Percentiles rank a stretch among this genome's conserved stretches.
phyloP scores from a whole-genome alignment of 768 basidiomycete species.

The Pholiota conissans region DNA sequence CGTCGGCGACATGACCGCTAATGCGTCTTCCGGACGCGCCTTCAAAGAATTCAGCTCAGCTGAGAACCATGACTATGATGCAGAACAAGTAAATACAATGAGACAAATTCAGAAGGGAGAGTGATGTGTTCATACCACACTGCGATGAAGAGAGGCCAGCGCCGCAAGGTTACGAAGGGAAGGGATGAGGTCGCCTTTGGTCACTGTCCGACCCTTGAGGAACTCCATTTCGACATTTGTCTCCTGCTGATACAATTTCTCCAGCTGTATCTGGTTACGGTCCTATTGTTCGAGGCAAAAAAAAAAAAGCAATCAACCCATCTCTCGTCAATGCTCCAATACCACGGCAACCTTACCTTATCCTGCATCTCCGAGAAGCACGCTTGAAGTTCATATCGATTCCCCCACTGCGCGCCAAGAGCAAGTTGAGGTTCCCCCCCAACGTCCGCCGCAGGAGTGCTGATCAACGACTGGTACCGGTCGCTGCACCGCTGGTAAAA shows the following conservation, averaged over 20 bases:
- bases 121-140: slow-evolving; percentile 60
- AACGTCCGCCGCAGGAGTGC: slow-evolving; percentile 30
- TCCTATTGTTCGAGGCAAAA: neutral
- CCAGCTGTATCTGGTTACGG: slow-evolving; percentile 37
- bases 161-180: slow-evolving; percentile 73
- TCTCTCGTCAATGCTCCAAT: neutral
- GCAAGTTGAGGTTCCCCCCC: slow-evolving; percentile 48
- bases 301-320: slow-evolving; percentile 32
- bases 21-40: slow-evolving; percentile 52
- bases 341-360: slow-evolving; percentile 42
- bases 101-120: neutral
- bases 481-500: slow-evolving; percentile 95
- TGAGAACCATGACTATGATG: slow-evolving; percentile 79
- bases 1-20: slow-evolving; percentile 51
- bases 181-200: slow-evolving; percentile 64
- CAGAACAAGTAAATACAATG: neutral
- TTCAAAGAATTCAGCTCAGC: slow-evolving; percentile 69
- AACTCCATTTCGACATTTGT: slow-evolving; percentile 74
- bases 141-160: slow-evolving; percentile 80
- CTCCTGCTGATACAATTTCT: slow-evolving; percentile 72
- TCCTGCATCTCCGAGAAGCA: slow-evolving; percentile 68
- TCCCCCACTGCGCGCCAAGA: slow-evolving; percentile 82
- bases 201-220: slow-evolving; percentile 53
- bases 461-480: slow-evolving; percentile 75
- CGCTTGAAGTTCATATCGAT: slow-evolving; percentile 73